Evolutionary conservation across 2,329 filamentous ascomycete genomes (phyloP).

Genomic region (Scedosporium dehoogii): DNA sequence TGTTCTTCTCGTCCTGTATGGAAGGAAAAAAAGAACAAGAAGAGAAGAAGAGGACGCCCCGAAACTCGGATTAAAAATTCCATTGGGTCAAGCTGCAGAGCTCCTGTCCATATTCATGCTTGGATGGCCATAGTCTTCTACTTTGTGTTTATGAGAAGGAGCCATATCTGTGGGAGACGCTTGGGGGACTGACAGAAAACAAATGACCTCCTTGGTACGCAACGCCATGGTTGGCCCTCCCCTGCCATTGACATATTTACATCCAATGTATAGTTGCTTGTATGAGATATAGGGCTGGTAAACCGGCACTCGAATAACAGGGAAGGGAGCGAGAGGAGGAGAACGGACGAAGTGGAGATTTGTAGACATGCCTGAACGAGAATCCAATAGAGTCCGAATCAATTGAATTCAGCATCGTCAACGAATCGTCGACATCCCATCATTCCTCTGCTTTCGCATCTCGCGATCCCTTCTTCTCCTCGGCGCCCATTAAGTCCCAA

Average conservation of each 20-base stretch:
- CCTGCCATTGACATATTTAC: background rate
- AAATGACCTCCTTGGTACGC: too few relatives aligned
- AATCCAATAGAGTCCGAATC: too few relatives aligned
- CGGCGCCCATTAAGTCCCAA: too few relatives aligned
- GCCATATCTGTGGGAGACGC: too few relatives aligned
- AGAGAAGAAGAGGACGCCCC: too few relatives aligned
- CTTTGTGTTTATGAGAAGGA: too few relatives aligned
- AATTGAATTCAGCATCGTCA: too few relatives aligned
- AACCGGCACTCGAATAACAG: background rate
- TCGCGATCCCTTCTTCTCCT: background rate
- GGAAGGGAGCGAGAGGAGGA: background rate
- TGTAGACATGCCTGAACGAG: background rate
- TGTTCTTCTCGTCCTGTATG: too few relatives aligned
- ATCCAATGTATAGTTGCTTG: background rate
- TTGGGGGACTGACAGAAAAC: too few relatives aligned
- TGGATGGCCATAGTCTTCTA: too few relatives aligned
- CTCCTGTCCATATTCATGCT: background rate
- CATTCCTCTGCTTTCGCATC: background rate
- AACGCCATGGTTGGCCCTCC: background rate
- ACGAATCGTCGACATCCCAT: too few relatives aligned
- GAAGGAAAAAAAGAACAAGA: too few relatives aligned
- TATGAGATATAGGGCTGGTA: background rate
- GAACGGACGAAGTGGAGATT: background rate
- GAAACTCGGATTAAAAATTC: background rate
- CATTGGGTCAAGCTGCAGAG: background rate